Evolutionary conservation across 2,329 filamentous ascomycete genomes (phyloP), one percentile per base, ranked within the genome.

Genomic region (Nakataea oryzae): DNA sequence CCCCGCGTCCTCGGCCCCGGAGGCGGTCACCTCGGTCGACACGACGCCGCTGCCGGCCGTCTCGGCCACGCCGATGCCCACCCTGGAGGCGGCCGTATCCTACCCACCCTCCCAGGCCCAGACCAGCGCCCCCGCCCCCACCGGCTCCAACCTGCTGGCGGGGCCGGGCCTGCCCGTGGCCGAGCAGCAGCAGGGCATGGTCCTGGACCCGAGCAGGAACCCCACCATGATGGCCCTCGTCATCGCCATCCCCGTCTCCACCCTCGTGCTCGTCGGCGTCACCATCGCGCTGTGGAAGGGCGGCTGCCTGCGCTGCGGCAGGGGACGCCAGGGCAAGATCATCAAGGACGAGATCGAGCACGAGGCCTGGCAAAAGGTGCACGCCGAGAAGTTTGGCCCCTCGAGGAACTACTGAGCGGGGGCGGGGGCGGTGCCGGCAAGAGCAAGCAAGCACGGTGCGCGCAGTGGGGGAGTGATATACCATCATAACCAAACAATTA

Each of bases 311-410:
- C 54, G 60, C 54, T 41, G 60, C 54, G 60, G 54, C 29, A 30
- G 50, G 28, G 6, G 26, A 7, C 34, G 54, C 47, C 26, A 57
- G 60, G 11, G n/a, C n/a, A 47, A 27, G 29, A 56, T 61, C 24
- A 61, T 61, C 32, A n/a, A 61, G 50, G 60, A 50, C 54, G 60
- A 61, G 60, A 61, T 61, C 2, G 60, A 61, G 54, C 60, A 61
- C 60, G 60, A 61, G 61, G 61, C 57, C 34, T 62, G 61, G 61
- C 47, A 59, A n/a, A 62, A 62, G 57, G 57, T 62, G 28, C 61
- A 62, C 47, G 32, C 54, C 21, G 57, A 62, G 24, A 62, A 62
- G 61, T 62, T 62, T 59, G 61, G 61, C 7, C 57, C 57, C 28
- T 62, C 61, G 6, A 54, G 30, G 34, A 62, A 62, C 47, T 62